A percentile compares a stretch with the other conserved stretches of the same genome.
Conservation (phyloP, 139 green algal genomes). For the Closterium sp. region DNA sequence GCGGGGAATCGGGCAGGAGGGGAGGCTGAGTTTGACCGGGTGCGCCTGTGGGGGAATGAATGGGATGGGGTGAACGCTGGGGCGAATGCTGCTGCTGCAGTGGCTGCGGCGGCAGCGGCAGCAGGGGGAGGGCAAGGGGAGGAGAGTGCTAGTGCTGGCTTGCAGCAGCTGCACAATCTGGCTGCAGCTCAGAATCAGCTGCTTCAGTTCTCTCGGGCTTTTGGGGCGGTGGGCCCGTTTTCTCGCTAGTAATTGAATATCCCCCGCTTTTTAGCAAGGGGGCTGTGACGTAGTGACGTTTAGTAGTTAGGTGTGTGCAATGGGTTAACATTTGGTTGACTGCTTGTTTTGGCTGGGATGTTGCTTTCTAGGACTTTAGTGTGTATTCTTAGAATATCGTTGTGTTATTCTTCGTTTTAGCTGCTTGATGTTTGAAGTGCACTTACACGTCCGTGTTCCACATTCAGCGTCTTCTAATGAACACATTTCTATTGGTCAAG, state of each 20-base stretch:
- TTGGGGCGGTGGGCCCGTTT: background rate
- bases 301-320: background rate
- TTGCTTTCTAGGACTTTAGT: too few relatives aligned
- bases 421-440: background rate
- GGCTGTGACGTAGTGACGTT: background rate
- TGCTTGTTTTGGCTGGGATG: too few relatives aligned
- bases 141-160: background rate
- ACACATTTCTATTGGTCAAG: too few relatives aligned
- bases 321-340: background rate
- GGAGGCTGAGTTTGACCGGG: background rate
- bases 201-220: background rate
- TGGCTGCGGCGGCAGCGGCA: background rate
- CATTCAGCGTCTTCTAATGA: too few relatives aligned
- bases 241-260: background rate
- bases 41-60: background rate
- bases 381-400: too few relatives aligned
- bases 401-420: background rate
- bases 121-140: background rate
- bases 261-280: background rate
- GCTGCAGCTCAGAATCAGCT: background rate
- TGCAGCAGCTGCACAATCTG: background rate
- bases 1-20: background rate
- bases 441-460: too few relatives aligned
- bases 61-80: background rate
- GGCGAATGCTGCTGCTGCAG: background rate